Evolutionary conservation across 305 asterid genomes (phyloP).

Genomic region (Fraxinus floribunda): DNA sequence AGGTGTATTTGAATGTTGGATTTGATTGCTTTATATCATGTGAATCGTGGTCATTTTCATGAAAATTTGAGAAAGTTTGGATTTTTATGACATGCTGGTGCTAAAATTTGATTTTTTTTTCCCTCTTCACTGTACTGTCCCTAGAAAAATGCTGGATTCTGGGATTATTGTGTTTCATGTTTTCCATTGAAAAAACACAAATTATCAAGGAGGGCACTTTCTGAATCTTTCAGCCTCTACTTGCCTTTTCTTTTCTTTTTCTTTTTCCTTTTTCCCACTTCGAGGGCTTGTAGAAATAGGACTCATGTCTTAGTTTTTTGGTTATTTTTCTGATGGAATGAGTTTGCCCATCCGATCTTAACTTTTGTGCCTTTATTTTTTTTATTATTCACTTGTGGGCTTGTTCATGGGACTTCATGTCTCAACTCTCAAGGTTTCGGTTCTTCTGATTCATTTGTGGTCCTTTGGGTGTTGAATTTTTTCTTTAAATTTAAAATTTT

Average conservation of each 20-base stretch:
- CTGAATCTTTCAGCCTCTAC: background rate
- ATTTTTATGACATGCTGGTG: background rate
- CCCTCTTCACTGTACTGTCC: background rate
- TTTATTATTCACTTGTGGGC: background rate
- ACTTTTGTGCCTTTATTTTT: background rate
- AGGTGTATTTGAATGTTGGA: background rate
- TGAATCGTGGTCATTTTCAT: background rate
- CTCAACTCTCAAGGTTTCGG: background rate
- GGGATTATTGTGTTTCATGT: background rate
- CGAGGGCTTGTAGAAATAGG: background rate
- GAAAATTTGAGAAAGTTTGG: background rate
- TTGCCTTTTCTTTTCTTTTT: background rate
- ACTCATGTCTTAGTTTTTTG: background rate
- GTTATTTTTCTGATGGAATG: background rate
- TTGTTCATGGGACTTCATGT: background rate
- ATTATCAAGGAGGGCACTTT: background rate
- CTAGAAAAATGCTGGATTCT: background rate
- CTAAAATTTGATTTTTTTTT: background rate
- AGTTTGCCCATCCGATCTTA: background rate
- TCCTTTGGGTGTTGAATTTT: background rate
- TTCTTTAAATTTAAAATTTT: background rate
- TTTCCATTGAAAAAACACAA: background rate
- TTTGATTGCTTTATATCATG: background rate
- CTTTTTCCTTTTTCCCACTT: background rate
- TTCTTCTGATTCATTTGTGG: background rate